Percentiles rank a stretch among this genome's conserved stretches.
These are phyloP conservation scores for Ophiostoma quercus DNA, from an alignment of 2,329 filamentous ascomycete genomes.

Conservation along the genomic window DNA sequence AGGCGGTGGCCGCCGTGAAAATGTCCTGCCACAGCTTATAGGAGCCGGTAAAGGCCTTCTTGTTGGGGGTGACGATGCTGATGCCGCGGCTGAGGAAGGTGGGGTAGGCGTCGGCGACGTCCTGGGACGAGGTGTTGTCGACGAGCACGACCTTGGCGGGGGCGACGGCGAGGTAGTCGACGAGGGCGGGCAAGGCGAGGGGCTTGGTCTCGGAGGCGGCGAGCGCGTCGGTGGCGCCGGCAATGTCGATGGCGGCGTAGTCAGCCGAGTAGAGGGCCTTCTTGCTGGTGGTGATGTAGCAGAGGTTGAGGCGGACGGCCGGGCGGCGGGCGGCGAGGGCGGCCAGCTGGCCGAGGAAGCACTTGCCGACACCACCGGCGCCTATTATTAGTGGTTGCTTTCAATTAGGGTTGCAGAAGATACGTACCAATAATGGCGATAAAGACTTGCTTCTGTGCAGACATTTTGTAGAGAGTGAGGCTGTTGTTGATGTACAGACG, in stretches of 20 bases:
- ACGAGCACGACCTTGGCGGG: constrained; percentile 77
- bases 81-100: constrained; percentile 74
- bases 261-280: constrained; percentile 72
- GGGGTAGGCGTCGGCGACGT: constrained; percentile 79
- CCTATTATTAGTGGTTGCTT: constrained; percentile 46
- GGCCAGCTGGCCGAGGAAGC: constrained; percentile 79
- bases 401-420: background rate
- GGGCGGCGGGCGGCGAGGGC: constrained; percentile 60
- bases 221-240: constrained; percentile 51
- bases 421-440: constrained; percentile 49
- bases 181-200: constrained; percentile 63
- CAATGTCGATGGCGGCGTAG: constrained; percentile 56
- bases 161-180: constrained; percentile 70
- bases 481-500: background rate
- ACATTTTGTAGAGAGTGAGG: constrained; percentile 33
- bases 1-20: constrained; percentile 64
- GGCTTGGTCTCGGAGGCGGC: constrained; percentile 59
- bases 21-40: constrained; percentile 83
- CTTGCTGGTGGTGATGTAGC: constrained; percentile 80
- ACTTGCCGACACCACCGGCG: constrained; percentile 86
- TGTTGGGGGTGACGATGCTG: constrained; percentile 93
- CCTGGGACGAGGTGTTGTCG: constrained; percentile 91
- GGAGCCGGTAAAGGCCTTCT: constrained; percentile 89
- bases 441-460: constrained; percentile 44
- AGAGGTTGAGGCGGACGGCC: constrained; percentile 65